phyloP scores from a whole-genome alignment of 345 rosid genomes.

The Geranium rotundifolium region DNA sequence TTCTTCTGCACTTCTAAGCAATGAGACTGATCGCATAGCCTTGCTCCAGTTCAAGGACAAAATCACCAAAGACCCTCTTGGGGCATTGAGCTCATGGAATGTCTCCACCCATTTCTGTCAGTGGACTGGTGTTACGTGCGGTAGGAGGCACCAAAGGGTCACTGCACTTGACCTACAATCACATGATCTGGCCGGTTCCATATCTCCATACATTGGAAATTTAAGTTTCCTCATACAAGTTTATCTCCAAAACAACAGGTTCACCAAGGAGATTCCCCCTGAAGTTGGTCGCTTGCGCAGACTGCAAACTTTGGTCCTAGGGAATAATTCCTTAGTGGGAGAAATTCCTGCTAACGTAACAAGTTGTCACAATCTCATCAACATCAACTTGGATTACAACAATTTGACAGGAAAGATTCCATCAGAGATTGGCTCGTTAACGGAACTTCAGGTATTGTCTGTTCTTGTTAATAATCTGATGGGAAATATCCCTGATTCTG shows the following conservation, averaged over 20 bases:
- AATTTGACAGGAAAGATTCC: conserved; percentile 4
- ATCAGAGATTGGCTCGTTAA: not conserved
- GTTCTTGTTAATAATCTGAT: not conserved
- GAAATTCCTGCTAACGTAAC: not conserved
- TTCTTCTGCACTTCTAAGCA: no score
- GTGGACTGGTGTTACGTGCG: not conserved
- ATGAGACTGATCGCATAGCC: not conserved
- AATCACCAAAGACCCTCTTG: not conserved
- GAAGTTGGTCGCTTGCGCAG: not conserved
- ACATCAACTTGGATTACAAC: not conserved
- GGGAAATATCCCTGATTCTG: not conserved
- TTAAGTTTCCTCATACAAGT: not conserved
- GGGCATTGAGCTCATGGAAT: not conserved
- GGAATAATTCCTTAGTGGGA: not conserved
- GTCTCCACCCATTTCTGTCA: not conserved
- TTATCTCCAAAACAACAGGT: not conserved
- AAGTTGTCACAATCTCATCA: not conserved
- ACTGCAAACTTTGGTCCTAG: fast-evolving
- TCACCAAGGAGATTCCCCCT: not conserved
- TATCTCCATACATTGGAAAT: conserved; percentile 2
- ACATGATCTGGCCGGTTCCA: not conserved
- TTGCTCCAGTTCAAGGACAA: not conserved
- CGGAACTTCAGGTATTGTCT: not conserved
- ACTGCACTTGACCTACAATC: not conserved
- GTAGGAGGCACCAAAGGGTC: not conserved